Percentiles rank a stretch among this genome's conserved stretches.
phyloP scores from a whole-genome alignment of 2,329 filamentous ascomycete species.

The Ophiosphaerella herpotricha region DNA sequence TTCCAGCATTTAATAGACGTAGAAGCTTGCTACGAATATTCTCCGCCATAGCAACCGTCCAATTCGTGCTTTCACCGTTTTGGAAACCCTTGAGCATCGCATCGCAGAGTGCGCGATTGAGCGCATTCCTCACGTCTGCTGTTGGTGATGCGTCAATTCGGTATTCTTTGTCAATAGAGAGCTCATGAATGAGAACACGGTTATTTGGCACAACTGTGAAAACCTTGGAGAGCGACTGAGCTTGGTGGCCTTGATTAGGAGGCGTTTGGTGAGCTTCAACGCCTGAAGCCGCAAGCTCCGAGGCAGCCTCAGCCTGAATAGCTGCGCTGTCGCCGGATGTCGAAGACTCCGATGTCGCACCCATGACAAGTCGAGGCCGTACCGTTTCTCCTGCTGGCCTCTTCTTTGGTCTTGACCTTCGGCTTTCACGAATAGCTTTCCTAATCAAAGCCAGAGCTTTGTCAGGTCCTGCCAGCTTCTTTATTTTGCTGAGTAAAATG shows the following conservation, averaged over 20 bases:
- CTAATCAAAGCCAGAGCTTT: constrained; percentile 74
- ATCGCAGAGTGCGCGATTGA: constrained; percentile 63
- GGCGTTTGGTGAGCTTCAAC: constrained; percentile 10
- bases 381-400: constrained; percentile 69
- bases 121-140: constrained; percentile 62
- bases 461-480: constrained; percentile 73
- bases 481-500: constrained; percentile 78
- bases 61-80: constrained; percentile 66
- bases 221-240: constrained; percentile 56
- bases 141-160: constrained; percentile 65
- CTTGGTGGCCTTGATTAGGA: constrained; percentile 37
- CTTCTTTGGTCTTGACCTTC: constrained; percentile 67
- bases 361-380: constrained; percentile 68
- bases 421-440: constrained; percentile 73
- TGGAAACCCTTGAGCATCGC: constrained; percentile 67
- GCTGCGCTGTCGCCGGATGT: constrained; percentile 40
- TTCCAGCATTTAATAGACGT: constrained; percentile 70
- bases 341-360: constrained; percentile 32
- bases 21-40: constrained; percentile 74
- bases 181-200: constrained; percentile 74
- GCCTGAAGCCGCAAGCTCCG: constrained; percentile 34
- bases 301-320: constrained; percentile 40
- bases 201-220: constrained; percentile 72
- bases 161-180: constrained; percentile 79
- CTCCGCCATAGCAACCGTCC: constrained; percentile 72